Evolutionary conservation across 768 basidiomycete genomes (phyloP).

Genomic region (Suillus subalutaceus): DNA sequence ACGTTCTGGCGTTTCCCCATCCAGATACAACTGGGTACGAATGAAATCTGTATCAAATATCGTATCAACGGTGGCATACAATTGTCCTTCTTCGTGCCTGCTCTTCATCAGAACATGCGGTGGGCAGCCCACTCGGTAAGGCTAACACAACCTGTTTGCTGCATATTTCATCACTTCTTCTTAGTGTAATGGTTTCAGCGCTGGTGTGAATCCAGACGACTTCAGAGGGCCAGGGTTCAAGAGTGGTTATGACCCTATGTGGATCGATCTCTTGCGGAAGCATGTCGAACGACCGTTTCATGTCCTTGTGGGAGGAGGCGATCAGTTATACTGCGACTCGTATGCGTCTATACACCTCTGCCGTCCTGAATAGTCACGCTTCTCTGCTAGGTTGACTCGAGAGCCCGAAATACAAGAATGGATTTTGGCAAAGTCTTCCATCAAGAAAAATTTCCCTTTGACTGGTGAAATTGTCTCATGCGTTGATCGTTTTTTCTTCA

Average conservation of each 20-base stretch:
- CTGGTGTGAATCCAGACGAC: conserved; percentile 87
- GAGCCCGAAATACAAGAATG: conserved; percentile 92
- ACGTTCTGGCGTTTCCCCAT: conserved; percentile 96
- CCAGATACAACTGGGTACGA: conserved; percentile 69
- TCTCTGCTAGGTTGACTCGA: conserved; percentile 60
- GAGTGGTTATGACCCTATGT: conserved; percentile 87
- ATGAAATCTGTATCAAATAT: conserved; percentile 81
- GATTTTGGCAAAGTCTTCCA: conserved; percentile 63
- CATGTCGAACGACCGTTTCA: conserved; percentile 86
- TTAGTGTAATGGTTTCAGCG: conserved; percentile 87
- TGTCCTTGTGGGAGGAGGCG: conserved; percentile 90
- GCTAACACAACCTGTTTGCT: not conserved
- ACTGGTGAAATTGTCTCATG: conserved; percentile 73
- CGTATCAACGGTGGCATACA: conserved; percentile 79
- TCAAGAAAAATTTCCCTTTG: conserved; percentile 60
- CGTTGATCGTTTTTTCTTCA: conserved; percentile 89
- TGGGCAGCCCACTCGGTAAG: conserved; percentile 88
- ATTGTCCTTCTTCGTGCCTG: conserved; percentile 85
- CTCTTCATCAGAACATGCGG: conserved; percentile 78
- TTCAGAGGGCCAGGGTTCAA: conserved; percentile 82
- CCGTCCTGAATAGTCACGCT: conserved; percentile 9
- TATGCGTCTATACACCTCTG: conserved; percentile 33
- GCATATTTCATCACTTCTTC: conserved; percentile 5
- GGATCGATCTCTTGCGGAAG: conserved; percentile 87
- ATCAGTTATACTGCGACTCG: conserved; percentile 89